phyloP scores from a whole-genome alignment of 1,139 yeast genomes.

The Blastobotrys buckinghamii region DNA sequence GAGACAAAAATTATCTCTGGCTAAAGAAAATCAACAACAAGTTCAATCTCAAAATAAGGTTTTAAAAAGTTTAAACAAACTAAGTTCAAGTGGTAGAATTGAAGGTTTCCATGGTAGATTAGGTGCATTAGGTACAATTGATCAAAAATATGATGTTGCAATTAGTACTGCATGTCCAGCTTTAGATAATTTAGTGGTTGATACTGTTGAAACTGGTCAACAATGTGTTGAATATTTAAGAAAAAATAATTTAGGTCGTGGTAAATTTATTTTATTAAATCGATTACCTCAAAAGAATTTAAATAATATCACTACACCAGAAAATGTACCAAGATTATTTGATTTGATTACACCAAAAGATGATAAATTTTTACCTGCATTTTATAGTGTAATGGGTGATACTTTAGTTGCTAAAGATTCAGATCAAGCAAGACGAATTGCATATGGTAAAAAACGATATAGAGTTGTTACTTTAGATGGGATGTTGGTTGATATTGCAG shows the following conservation, averaged over 20 bases:
- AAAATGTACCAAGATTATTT: slow-evolving; percentile 70
- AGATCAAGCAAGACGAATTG: slow-evolving; percentile 78
- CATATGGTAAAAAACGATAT: slow-evolving; percentile 70
- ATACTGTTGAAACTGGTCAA: slow-evolving; percentile 89
- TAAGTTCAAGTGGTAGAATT: slow-evolving; percentile 78
- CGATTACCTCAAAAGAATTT: slow-evolving; percentile 63
- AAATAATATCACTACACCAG: slow-evolving; percentile 64
- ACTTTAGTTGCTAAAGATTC: slow-evolving; percentile 81
- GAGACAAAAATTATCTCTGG: slow-evolving; percentile 62
- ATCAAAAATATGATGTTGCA: slow-evolving; percentile 83
- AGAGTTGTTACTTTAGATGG: slow-evolving; percentile 94
- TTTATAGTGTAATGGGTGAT: slow-evolving; percentile 78
- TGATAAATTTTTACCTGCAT: slow-evolving; percentile 72
- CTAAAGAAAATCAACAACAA: slow-evolving; percentile 50
- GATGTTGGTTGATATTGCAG: slow-evolving; percentile 86
- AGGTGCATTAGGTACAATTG: slow-evolving; percentile 87
- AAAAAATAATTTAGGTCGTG: slow-evolving; percentile 80
- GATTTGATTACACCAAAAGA: slow-evolving; percentile 72
- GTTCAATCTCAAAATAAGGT: slow-evolving; percentile 70
- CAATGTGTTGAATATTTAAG: slow-evolving; percentile 83
- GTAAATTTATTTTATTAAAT: slow-evolving; percentile 75
- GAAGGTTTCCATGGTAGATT: slow-evolving; percentile 83
- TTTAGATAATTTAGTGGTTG: slow-evolving; percentile 89
- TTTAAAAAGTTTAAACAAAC: slow-evolving; percentile 57
- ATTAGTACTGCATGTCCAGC: slow-evolving; percentile 93